Conservation (phyloP, 176 grass and related monocot species). For the maize (Zea mays) region DNA sequence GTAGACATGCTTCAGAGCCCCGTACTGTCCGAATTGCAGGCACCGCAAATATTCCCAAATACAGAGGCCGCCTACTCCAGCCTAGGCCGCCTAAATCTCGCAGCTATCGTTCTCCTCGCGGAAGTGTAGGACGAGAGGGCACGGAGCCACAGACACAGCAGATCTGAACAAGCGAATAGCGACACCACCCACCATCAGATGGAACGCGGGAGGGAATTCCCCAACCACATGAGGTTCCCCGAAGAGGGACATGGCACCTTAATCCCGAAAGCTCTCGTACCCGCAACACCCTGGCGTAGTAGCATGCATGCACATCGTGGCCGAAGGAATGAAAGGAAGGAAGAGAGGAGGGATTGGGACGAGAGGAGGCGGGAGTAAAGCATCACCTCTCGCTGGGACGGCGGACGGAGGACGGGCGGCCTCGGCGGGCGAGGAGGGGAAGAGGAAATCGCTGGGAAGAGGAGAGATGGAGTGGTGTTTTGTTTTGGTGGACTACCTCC, state of each 20-base stretch:
- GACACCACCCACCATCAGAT: not conserved
- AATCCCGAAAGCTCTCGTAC: not conserved
- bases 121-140: not conserved
- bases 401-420: not conserved
- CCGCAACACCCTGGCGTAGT: not conserved
- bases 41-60: not conserved
- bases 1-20: conserved; percentile 21
- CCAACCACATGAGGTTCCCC: not conserved
- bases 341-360: not conserved
- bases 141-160: not conserved
- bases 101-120: not conserved
- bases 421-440: not conserved
- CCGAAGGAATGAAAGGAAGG: not conserved
- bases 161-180: conserved; percentile 30
- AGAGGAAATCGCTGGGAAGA: conserved; percentile 1
- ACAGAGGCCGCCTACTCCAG: conserved; percentile 10
- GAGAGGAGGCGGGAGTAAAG: not conserved
- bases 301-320: not conserved
- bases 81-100: conserved; percentile 11
- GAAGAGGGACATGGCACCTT: not conserved
- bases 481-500: not conserved
- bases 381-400: conserved; percentile 29
- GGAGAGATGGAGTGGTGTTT: not conserved
- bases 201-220: conserved; percentile 7
- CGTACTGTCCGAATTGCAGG: conserved; percentile 12